Base-by-base conservation (phyloP, 176 grass and related monocot species). In the Puya raimondii region DNA sequence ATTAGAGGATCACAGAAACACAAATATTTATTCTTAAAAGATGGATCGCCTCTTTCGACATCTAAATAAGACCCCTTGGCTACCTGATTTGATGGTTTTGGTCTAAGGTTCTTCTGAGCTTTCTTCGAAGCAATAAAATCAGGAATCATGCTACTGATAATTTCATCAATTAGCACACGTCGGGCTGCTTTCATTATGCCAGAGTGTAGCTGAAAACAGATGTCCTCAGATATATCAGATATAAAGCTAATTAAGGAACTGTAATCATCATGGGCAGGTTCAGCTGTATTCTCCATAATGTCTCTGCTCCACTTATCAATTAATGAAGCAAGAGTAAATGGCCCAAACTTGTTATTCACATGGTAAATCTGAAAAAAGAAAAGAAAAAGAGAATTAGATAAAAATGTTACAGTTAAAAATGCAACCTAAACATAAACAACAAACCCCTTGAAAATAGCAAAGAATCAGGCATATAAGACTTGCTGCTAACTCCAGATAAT, bases 181-280 rank as follows among this genome's bases (percentile, higher is more conserved):
- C 94, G 84, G 64, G 87, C 84, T 65, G 94, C 86, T 90, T 99
- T 99, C 89, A 99, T 86, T 79, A 99, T 90, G 13, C 77, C 86
- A 13, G 87, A 75, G 71, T 99, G 87, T 17, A 99, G 71, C 66
- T 99, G 94, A 80, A 70, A 56, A 21, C 80, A 79, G 49, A 97
- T 69, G 58, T 92, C 86, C 48, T 85, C 74, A 50, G 83, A 64
- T 66, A 84, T 61, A 3, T 85, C 84, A 82, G 67, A 76, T 72
- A 89, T 79, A 65, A 92, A 76, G 16, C 74, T 72, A 53, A 63
- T 73, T 11, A 85, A 66, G 50, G 74, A 79, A 48, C 71, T 74
- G 23, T 78, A 65, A 53, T 85, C 74, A 66, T 90, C 67, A 58
- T 53, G 42, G 69, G 65, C 23, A 80, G 77, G 63, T 74, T 79